Conservation (phyloP, 208 protist species). For the Acanthamoeba sp. region DNA sequence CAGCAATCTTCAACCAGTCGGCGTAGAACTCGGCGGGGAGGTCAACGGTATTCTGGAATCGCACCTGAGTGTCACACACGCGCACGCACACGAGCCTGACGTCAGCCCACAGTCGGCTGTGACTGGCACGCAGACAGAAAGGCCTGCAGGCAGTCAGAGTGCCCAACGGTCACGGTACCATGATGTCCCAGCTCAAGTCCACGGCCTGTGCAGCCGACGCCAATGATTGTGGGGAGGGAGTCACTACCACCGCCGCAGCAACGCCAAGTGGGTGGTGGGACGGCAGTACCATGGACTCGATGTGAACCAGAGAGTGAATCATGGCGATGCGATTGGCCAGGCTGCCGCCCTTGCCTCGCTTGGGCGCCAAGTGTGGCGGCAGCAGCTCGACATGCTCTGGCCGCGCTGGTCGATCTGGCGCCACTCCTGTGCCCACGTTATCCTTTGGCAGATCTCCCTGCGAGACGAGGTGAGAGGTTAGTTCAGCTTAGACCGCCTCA, state of each 20-base stretch:
- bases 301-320: constrained; percentile 50
- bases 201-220: neutral
- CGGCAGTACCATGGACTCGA: constrained; percentile 26
- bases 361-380: constrained; percentile 18
- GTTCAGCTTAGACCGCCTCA: neutral
- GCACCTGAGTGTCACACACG: neutral
- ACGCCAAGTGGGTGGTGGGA: neutral
- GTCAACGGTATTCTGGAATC: neutral
- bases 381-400: constrained; percentile 27
- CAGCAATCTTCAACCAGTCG: constrained; percentile 59
- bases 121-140: too few relatives aligned
- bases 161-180: neutral
- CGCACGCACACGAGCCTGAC: neutral
- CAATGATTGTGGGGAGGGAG: neutral
- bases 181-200: constrained; percentile 60
- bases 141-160: too few relatives aligned
- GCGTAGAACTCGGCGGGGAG: constrained; percentile 60
- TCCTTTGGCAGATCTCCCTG: neutral
- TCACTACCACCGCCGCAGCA: neutral
- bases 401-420: constrained; percentile 42
- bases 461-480: neutral
- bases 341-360: constrained; percentile 59
- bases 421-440: neutral
- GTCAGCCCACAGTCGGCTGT: too few relatives aligned
- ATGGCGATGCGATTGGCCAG: constrained; percentile 55